These are phyloP conservation scores for Epicoccum nigrum DNA, from an alignment of 2,329 filamentous ascomycete species.

Conservation along the genomic window DNA sequence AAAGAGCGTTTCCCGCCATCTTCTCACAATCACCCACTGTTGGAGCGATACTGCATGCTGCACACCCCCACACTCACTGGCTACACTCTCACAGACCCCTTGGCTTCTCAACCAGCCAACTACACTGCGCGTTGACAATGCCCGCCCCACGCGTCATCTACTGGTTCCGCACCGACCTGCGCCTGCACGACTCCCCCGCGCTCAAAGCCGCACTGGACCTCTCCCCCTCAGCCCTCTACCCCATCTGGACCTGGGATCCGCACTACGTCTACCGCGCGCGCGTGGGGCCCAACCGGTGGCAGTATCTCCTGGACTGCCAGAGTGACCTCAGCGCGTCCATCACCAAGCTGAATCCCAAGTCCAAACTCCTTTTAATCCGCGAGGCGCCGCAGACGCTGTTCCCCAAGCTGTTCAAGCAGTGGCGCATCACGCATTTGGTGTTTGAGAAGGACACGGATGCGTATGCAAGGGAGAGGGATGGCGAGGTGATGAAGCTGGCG, in stretches of 20 bases:
- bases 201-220: conserved; percentile 74
- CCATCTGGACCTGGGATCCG: conserved; percentile 81
- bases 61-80: background rate
- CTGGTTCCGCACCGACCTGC: conserved; percentile 80
- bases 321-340: conserved; percentile 71
- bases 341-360: conserved; percentile 70
- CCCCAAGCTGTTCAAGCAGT: conserved; percentile 73
- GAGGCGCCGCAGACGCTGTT: conserved; percentile 75
- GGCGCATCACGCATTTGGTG: conserved; percentile 76
- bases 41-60: background rate
- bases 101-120: too few species aligned
- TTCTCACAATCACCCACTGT: background rate
- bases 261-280: conserved; percentile 77
- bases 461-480: conserved; percentile 71
- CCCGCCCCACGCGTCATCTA: conserved; percentile 67
- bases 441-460: conserved; percentile 81
- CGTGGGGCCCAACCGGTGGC: conserved; percentile 75
- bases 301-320: conserved; percentile 75
- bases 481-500: conserved; percentile 63
- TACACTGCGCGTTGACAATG: conserved; percentile 28
- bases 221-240: conserved; percentile 71
- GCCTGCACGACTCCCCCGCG: conserved; percentile 78
- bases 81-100: too few species aligned
- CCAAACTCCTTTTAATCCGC: conserved; percentile 73
- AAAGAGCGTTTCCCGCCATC: too few species aligned